These are phyloP conservation scores for Gigaspora rosea DNA, from an alignment of 192 early-diverging fungal genomes.

Conservation along the genomic window DNA sequence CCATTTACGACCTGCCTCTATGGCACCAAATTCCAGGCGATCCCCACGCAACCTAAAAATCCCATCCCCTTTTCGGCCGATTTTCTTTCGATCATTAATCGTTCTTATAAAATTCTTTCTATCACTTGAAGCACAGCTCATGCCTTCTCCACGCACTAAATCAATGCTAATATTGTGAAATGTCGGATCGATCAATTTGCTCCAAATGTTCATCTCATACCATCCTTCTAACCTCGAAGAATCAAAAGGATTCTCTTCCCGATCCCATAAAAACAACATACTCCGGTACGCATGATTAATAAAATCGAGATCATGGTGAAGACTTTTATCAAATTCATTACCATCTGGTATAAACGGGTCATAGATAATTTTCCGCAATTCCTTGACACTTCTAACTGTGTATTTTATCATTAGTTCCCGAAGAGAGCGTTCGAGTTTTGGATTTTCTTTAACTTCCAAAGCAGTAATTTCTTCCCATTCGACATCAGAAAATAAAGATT, in stretches of 20 bases:
- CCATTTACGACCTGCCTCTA: not conserved
- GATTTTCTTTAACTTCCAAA: not conserved
- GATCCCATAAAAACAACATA: not conserved
- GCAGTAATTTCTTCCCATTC: not conserved
- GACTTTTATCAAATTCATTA: not conserved
- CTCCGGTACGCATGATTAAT: constrained; percentile 10
- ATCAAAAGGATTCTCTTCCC: not conserved
- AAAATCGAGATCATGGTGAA: not conserved
- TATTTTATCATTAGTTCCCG: not conserved
- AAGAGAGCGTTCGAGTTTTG: not conserved
- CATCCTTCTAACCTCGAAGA: not conserved
- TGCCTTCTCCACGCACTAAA: not conserved
- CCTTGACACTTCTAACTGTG: not conserved
- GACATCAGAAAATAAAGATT: not conserved
- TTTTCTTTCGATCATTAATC: not conserved
- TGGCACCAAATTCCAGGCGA: not conserved
- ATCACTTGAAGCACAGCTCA: not conserved
- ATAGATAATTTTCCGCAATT: not conserved
- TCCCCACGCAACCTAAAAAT: not conserved
- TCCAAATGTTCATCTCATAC: not conserved
- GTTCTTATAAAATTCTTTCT: not conserved
- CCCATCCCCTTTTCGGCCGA: not conserved
- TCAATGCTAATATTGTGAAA: not conserved
- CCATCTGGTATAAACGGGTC: not conserved
- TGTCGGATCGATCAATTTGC: not conserved